Evolutionary conservation across 1,284 basidiomycete species (phyloP), one percentile per base, ranked within the genome.

Genomic region (Bondarzewia mesenterica): DNA sequence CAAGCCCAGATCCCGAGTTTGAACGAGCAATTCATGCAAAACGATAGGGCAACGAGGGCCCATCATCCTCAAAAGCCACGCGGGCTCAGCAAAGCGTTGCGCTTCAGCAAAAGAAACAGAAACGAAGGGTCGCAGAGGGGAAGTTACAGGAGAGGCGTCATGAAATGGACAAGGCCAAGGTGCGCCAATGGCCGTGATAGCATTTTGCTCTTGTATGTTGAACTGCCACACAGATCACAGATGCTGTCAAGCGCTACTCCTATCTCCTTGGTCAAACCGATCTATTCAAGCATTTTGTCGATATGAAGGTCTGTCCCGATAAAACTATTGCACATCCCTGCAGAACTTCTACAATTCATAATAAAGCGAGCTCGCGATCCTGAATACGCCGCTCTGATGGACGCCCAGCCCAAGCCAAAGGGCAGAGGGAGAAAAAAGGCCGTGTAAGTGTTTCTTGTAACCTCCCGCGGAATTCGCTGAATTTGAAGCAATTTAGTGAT

Each of bases 241-340:
- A 96, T 61, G 90, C 92, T 26, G 88, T 96, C 57, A 97, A 96
- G 66, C 85, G 92, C 12, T 97, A 96, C 64, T 91, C 89, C 7
- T 96, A 95, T 65, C 78, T 97, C 15, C 77, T 97, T 0, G 94
- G 93, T 6, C 93, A 97, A 66, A 97, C 93, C 0, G 94, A 97
- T 57, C 73, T 96, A 15, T 97, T 97, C 73, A 89, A 91, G 58
- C 93, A 96, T 64, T 97, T 97, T 59, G 89, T 95, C 7, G 90
- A 95, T 61, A 85, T 95, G 67, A 94, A 95, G 77, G 90, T 87
- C 35, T 44, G 72, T 46, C 7, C 5, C 22, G 29, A n/a, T n/a
- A n/a, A n/a, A n/a, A n/a, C n/a, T 23, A 23, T 27, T 20, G 12
- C 23, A 25, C 18, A 15, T n/a, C 22, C 20, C 22, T 26, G 20